A percentile compares a stretch with the other conserved stretches of the same genome.
Conservation (phyloP, 768 basidiomycete genomes). For the Royoungia palumana region DNA sequence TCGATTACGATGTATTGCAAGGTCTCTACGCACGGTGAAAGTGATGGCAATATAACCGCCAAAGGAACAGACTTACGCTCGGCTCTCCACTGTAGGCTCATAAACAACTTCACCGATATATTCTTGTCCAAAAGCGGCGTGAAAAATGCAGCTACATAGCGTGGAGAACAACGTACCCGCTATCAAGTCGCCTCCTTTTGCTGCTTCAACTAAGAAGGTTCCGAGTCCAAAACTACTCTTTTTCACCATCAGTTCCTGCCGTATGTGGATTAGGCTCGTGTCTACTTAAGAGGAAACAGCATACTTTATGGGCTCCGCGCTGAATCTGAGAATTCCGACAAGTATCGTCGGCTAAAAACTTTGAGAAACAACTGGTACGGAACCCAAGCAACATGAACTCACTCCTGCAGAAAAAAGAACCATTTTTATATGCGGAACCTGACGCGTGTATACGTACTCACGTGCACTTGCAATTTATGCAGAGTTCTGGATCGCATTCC, state of each 20-base stretch:
- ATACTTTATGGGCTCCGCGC: conserved; percentile 42
- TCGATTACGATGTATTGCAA: conserved; percentile 47
- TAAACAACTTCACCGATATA: conserved; percentile 63
- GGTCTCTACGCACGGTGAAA: conserved; percentile 30
- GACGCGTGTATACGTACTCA: conserved; percentile 24
- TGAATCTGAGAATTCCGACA: conserved; percentile 55
- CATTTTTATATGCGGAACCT: neutral
- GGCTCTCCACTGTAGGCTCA: conserved; percentile 45
- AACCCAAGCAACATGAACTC: conserved; percentile 3
- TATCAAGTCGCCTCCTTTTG: conserved; percentile 45
- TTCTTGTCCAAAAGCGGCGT: conserved; percentile 39
- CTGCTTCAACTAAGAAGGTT: conserved; percentile 46
- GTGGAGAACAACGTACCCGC: conserved; percentile 29
- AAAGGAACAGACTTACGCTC: conserved; percentile 41
- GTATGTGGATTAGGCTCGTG: conserved; percentile 4
- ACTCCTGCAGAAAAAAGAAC: conserved; percentile 21
- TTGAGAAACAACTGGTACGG: neutral
- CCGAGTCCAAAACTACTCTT: conserved; percentile 52
- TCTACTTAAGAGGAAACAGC: conserved; percentile 1
- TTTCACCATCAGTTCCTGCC: conserved; percentile 42
- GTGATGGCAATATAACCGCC: neutral
- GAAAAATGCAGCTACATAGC: neutral
- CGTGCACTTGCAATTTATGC: conserved; percentile 49
- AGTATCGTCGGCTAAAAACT: conserved; percentile 26
- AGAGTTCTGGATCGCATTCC: conserved; percentile 72